Evolutionary conservation across 1,284 basidiomycete species (phyloP).

Genomic region (Ceratorhiza oryzae-sativae): DNA sequence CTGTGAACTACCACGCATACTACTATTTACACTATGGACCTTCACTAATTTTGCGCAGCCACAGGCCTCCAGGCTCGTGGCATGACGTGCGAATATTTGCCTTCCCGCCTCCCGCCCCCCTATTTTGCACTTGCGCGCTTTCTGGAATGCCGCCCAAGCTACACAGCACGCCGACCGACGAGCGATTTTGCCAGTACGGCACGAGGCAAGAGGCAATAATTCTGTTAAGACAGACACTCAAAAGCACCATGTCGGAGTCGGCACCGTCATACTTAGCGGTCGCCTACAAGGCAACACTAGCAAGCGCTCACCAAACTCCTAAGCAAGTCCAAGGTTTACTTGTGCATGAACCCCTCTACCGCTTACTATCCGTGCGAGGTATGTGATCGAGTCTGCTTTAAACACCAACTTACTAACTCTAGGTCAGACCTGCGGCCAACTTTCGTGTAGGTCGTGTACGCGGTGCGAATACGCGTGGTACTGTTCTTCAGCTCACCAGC

Average conservation of each 20-base stretch:
- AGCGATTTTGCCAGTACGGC: not conserved
- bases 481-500: slow-evolving; percentile 20
- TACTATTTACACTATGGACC: not conserved
- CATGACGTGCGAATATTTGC: slow-evolving; percentile 7
- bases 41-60: slow-evolving; percentile 8
- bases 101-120: not conserved
- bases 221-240: slow-evolving; percentile 6
- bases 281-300: not conserved
- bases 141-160: not conserved
- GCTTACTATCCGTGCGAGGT: slow-evolving; percentile 17
- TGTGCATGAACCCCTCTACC: slow-evolving; percentile 13
- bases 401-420: not conserved
- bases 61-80: not conserved
- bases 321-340: not conserved
- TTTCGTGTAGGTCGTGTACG: slow-evolving; percentile 18
- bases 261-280: not conserved
- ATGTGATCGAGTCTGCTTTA: not conserved
- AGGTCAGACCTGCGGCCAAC: slow-evolving; percentile 23
- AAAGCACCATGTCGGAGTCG: slow-evolving; percentile 4
- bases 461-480: slow-evolving; percentile 31
- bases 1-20: not conserved
- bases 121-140: not conserved
- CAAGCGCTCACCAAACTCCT: not conserved
- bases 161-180: not conserved
- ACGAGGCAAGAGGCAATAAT: slow-evolving; percentile 23